Evolutionary conservation across 805 yeast species (phyloP).

Genomic region (Schwanniomyces pseudopolymorphus): DNA sequence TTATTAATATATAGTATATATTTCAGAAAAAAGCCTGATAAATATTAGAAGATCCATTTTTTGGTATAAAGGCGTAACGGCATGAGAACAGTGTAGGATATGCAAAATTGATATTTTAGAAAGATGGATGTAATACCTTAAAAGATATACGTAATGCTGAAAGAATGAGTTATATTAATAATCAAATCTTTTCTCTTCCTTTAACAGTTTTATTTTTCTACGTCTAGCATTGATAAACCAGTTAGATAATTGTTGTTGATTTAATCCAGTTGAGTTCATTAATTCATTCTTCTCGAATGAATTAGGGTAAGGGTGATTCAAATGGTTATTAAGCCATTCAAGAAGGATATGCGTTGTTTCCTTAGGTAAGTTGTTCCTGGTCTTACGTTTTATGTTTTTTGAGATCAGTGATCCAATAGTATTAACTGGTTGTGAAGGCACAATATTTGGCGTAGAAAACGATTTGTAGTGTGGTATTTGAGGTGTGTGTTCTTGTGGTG

Average conservation of each 20-base stretch:
- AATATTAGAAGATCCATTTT: too few relatives aligned
- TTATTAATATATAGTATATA: too few relatives aligned
- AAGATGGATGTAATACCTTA: neutral
- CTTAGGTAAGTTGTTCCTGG: conserved; percentile 75
- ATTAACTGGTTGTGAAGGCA: neutral
- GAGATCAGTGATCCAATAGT: neutral
- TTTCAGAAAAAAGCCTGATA: too few relatives aligned
- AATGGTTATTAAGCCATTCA: conserved; percentile 70
- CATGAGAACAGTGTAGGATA: neutral
- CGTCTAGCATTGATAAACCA: conserved; percentile 90
- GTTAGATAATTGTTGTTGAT: conserved; percentile 76
- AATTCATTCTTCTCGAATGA: conserved; percentile 72
- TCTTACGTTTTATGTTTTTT: conserved; percentile 21
- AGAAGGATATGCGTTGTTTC: conserved; percentile 72
- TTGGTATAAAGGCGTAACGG: neutral
- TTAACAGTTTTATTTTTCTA: conserved; percentile 58
- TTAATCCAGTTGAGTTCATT: conserved; percentile 70
- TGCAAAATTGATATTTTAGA: neutral
- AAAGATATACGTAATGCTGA: neutral
- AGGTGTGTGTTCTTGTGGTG: neutral
- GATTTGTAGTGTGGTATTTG: neutral
- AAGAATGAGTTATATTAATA: neutral
- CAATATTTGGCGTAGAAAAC: neutral
- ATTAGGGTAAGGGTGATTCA: conserved; percentile 82
- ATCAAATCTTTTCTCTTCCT: conserved; percentile 28